phyloP scores from a whole-genome alignment of 176 grass and related monocot species.

The Carex scoparia region DNA sequence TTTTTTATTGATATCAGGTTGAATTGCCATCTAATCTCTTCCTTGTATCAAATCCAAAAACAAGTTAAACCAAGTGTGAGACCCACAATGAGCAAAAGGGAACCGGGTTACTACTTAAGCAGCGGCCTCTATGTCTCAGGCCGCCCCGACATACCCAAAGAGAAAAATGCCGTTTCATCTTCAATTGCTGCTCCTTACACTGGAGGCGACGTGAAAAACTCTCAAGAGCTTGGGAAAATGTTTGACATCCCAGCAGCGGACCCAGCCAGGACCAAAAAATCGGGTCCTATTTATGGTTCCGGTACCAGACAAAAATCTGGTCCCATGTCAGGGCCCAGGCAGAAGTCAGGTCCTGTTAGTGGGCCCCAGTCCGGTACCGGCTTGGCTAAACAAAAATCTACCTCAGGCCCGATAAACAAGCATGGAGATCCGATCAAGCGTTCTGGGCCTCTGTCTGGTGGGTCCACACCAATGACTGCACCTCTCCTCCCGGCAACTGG shows the following conservation, averaged over 20 bases:
- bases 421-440: slow-evolving; percentile 70
- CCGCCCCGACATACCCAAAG: slow-evolving; percentile 70
- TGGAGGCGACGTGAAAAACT: slow-evolving; percentile 81
- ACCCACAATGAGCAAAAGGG: slow-evolving; percentile 67
- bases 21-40: neutral
- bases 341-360: slow-evolving; percentile 72
- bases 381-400: slow-evolving; percentile 68
- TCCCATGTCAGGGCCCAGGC: slow-evolving; percentile 27
- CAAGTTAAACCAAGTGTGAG: neutral
- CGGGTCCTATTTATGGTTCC: slow-evolving; percentile 32
- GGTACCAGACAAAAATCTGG: slow-evolving; percentile 35
- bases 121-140: slow-evolving; percentile 95
- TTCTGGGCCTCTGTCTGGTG: slow-evolving; percentile 83
- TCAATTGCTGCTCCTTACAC: slow-evolving; percentile 83
- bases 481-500: slow-evolving; percentile 76
- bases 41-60: neutral
- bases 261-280: slow-evolving; percentile 22
- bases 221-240: slow-evolving; percentile 83
- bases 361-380: slow-evolving; percentile 57
- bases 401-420: slow-evolving; percentile 86
- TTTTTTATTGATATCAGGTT: neutral
- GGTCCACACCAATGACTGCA: slow-evolving; percentile 57
- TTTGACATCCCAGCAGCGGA: slow-evolving; percentile 44
- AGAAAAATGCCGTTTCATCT: slow-evolving; percentile 62
- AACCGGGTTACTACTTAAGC: slow-evolving; percentile 90